Percentiles rank a stretch among this genome's conserved stretches.
Conservation (phyloP, 805 yeast genomes). For the Barnettozyma siamensis region DNA sequence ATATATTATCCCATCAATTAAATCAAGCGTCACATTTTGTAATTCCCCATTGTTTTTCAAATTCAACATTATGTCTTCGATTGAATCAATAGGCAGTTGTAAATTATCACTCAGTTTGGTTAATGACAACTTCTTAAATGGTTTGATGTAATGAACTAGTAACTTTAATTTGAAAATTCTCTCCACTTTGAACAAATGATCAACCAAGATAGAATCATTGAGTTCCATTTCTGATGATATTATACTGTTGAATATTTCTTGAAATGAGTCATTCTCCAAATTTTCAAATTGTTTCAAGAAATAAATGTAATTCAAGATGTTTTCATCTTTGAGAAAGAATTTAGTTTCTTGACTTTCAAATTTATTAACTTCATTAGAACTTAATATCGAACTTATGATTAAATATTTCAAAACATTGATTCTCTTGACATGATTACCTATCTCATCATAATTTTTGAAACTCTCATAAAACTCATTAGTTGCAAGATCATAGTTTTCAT, state of each 20-base stretch:
- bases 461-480: slow-evolving; percentile 49
- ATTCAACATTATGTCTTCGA: slow-evolving; percentile 23
- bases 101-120: slow-evolving; percentile 14
- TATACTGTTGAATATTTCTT: slow-evolving; percentile 7
- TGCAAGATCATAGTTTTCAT: slow-evolving; percentile 53
- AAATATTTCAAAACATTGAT: slow-evolving; percentile 53
- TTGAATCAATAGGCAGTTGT: slow-evolving; percentile 13
- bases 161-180: slow-evolving; percentile 17
- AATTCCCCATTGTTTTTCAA: slow-evolving; percentile 20
- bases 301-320: slow-evolving; percentile 17
- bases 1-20: slow-evolving; percentile 23
- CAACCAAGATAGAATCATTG: slow-evolving; percentile 16
- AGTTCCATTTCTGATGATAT: slow-evolving; percentile 4
- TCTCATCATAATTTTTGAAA: slow-evolving; percentile 56
- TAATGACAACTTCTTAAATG: slow-evolving; percentile 22
- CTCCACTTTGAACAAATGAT: slow-evolving; percentile 18
- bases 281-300: slow-evolving; percentile 19
- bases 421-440: slow-evolving; percentile 57
- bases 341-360: slow-evolving; percentile 27
- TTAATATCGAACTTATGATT: slow-evolving; percentile 50
- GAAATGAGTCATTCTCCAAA: slow-evolving; percentile 17
- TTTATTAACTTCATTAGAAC: slow-evolving; percentile 39
- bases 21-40: slow-evolving; percentile 18
- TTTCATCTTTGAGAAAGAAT: slow-evolving; percentile 22
- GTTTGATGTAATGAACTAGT: slow-evolving; percentile 25